Percentiles rank a stretch among this genome's conserved stretches.
phyloP scores from a whole-genome alignment of 352 stramenopile genomes.

The Phytophthora niederhauseri region DNA sequence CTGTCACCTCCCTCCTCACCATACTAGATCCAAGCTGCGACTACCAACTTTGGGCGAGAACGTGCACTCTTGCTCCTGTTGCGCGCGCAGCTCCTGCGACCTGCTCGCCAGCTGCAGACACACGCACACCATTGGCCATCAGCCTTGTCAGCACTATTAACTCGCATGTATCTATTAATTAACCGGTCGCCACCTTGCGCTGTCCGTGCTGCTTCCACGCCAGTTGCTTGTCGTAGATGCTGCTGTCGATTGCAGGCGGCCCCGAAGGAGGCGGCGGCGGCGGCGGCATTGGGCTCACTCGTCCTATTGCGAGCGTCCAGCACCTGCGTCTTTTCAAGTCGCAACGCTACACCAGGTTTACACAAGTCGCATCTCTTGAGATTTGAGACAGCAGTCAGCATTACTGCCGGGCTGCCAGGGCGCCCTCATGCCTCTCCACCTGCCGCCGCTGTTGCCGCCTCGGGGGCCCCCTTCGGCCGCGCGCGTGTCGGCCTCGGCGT shows the following conservation, averaged over 20 bases:
- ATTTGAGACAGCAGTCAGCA: neutral
- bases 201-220: conserved; percentile 61
- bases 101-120: conserved; percentile 41
- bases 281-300: conserved; percentile 4
- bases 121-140: too few species aligned
- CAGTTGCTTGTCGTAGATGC: conserved; percentile 69
- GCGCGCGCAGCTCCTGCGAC: conserved; percentile 46
- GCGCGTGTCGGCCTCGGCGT: too few species aligned
- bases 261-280: neutral
- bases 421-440: neutral
- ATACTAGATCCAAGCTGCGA: neutral
- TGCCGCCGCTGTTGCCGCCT: neutral
- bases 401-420: neutral
- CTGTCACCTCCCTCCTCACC: neutral
- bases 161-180: too few species aligned
- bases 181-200: conserved; percentile 40
- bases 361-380: neutral
- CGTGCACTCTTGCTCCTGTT: conserved; percentile 58
- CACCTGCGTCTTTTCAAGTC: neutral
- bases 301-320: too few species aligned
- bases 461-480: too few species aligned
- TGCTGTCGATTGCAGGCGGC: conserved; percentile 17
- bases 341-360: neutral
- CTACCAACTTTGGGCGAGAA: conserved; percentile 59
- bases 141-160: neutral